Evolutionary conservation across 371 early-diverging fungal genomes (phyloP).

Genomic region (Batkoa obscura): DNA sequence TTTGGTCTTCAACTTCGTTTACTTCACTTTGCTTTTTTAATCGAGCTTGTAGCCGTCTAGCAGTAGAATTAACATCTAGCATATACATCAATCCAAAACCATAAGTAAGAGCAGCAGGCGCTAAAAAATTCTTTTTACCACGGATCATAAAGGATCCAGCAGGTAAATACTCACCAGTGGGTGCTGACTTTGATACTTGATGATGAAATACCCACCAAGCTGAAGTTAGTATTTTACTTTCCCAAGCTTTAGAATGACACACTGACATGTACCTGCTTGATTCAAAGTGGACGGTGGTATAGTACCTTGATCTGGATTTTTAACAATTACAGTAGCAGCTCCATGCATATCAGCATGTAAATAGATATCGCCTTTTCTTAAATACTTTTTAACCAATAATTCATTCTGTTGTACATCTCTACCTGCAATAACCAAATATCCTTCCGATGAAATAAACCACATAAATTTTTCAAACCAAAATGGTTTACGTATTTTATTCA

Average conservation of each 20-base stretch:
- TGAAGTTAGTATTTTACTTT: conserved; percentile 81
- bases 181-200: conserved; percentile 92
- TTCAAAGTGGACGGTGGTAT: conserved; percentile 79
- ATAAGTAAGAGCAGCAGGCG: conserved; percentile 89
- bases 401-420: conserved; percentile 97
- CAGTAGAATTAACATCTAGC: conserved; percentile 57
- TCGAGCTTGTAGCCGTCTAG: conserved; percentile 5
- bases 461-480: conserved; percentile 99
- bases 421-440: conserved; percentile 90
- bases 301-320: conserved; percentile 52
- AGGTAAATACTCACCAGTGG: conserved; percentile 89
- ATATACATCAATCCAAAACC: conserved; percentile 92
- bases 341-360: conserved; percentile 96
- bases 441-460: conserved; percentile 95
- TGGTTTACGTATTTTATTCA: conserved; percentile 73
- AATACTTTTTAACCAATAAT: conserved; percentile 74
- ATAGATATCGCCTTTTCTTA: conserved; percentile 70
- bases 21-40: not conserved
- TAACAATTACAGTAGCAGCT: conserved; percentile 84
- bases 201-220: conserved; percentile 93
- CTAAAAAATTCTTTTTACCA: conserved; percentile 91
- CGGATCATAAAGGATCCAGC: conserved; percentile 96
- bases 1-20: too few species aligned
- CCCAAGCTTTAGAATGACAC: conserved; percentile 95
- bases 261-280: conserved; percentile 97